Conservation (phyloP, 179 eudicot genomes). For the Spergularia azorica region DNA sequence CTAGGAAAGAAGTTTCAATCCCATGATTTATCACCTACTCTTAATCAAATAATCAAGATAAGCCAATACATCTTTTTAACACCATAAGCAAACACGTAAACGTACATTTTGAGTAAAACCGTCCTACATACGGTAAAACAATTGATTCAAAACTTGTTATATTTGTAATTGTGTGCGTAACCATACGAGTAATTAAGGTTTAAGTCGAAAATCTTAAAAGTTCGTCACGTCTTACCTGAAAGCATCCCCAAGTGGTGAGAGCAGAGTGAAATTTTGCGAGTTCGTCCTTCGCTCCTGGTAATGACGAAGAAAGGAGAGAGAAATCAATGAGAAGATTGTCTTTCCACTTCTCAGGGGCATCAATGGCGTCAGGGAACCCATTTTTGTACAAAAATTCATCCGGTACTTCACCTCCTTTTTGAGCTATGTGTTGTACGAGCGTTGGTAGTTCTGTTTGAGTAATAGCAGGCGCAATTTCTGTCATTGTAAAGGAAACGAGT, state of each 20-base stretch:
- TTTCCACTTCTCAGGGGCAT: conserved; percentile 5
- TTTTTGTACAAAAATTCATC: conserved; percentile 13
- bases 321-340: conserved; percentile 16
- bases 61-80: too few species aligned
- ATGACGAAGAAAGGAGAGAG: neutral
- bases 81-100: neutral
- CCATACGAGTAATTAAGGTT: too few species aligned
- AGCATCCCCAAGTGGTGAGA: conserved; percentile 19
- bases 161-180: too few species aligned
- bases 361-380: conserved; percentile 20
- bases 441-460: neutral
- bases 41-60: too few species aligned
- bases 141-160: neutral
- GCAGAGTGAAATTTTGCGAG: conserved; percentile 7
- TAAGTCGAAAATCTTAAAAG: too few species aligned
- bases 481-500: neutral
- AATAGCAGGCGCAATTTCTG: neutral
- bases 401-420: conserved; percentile 4
- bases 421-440: conserved; percentile 10
- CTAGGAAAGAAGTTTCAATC: neutral
- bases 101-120: too few species aligned
- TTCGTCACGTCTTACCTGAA: neutral
- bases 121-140: too few species aligned
- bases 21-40: conserved; percentile 25
- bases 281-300: neutral